Percentiles rank a stretch among this genome's conserved stretches.
Evolutionary conservation across 176 grass and related monocot genomes (phyloP).

Genomic region (Leersia perrieri): DNA sequence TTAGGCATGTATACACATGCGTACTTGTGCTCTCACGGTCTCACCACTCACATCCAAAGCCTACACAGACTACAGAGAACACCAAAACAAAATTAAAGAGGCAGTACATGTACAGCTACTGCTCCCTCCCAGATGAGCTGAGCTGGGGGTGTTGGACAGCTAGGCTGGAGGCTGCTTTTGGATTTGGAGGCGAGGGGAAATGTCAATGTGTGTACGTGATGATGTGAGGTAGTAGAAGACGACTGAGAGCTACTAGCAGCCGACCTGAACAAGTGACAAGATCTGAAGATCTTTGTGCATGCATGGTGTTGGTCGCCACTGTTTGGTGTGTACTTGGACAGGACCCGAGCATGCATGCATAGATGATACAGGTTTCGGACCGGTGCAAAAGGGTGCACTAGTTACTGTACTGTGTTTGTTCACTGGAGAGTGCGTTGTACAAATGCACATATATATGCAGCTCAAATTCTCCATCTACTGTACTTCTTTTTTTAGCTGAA

Average conservation of each 20-base stretch:
- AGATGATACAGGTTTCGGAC: not conserved
- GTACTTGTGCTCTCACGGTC: conserved; percentile 33
- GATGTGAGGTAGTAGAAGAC: not conserved
- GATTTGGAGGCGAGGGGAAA: not conserved
- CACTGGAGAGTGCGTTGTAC: not conserved
- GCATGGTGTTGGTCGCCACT: not conserved
- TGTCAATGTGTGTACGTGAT: not conserved
- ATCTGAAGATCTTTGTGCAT: not conserved
- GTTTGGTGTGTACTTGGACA: not conserved
- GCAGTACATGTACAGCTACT: not conserved
- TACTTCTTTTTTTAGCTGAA: no score
- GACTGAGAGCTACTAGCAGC: no score
- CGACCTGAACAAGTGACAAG: not conserved
- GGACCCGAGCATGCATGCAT: conserved; percentile 5
- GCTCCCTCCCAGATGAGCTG: not conserved
- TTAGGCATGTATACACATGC: conserved; percentile 34
- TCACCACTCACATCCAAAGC: conserved; percentile 35
- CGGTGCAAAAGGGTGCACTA: conserved; percentile 1
- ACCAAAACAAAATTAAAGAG: not conserved
- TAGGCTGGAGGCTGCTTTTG: not conserved
- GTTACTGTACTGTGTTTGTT: not conserved
- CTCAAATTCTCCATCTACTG: no score
- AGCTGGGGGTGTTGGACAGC: not conserved
- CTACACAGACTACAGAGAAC: not conserved
- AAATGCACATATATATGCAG: no score